Evolutionary conservation across 805 yeast species (phyloP), one percentile per base, ranked within the genome.

Genomic region (Phaffomyces antillensis): DNA sequence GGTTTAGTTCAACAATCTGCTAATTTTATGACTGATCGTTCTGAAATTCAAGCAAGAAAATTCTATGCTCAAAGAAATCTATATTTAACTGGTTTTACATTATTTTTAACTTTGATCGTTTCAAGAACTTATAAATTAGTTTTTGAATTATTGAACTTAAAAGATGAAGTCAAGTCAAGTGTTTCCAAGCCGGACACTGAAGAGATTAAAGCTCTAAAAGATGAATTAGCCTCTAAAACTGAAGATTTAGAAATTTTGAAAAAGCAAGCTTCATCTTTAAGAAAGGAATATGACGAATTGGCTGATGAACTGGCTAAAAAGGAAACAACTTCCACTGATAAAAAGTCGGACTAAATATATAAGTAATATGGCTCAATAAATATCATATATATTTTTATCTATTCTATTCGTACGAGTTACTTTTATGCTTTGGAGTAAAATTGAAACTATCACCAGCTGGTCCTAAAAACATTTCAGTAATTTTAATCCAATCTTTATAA

Each of bases 31-130:
- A 59, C 66, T 39, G 91, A 86, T 55, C 74, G 96, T 47, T 69
- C 88, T 18, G 98, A 93, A 59, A 73, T 86, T 45, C 89, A 85
- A 64, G 93, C 96, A 20, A 79, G 96, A 65, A 77, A 89, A 59
- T 93, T 93, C 66, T 90, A 90, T 61, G 88, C 97, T 18, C 99
- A 93, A 70, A 81, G 99, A 70, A 93, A 93, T 72, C 79, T 89
- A 83, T 93, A 93, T 58, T 73, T 93, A 41, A 88, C 96, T 54
- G 99, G 99, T 1, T 88, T 90, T 67, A 89, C 98, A 2, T 75
- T 93, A 63, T 93, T 93, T 63, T 71, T 93, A 58, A 86, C 96
- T 2, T 72, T 90, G 59, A 83, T 88, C 42, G 79, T 90, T 53
- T 81, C 83, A 59, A 77, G 97, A 67, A 88, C 96, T 3, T 88